A percentile compares a stretch with the other conserved stretches of the same genome.
Conservation (phyloP, 2,329 filamentous ascomycete genomes). For the Sphaerulina musiva region DNA sequence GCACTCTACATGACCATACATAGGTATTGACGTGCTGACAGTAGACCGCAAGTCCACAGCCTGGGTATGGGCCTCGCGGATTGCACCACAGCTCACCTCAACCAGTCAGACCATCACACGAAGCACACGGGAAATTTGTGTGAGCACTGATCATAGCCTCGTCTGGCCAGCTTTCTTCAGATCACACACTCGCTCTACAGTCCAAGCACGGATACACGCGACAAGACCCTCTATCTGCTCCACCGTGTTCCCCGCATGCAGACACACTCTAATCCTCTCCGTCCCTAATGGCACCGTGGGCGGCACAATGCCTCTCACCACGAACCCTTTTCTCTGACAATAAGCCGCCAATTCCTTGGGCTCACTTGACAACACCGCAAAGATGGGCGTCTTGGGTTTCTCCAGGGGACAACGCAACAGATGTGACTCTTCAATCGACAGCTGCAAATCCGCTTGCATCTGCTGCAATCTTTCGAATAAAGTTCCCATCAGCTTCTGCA, state of each 20-base stretch:
- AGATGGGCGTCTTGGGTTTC: constrained; percentile 55
- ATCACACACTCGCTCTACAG: constrained; percentile 21
- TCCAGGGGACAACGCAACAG: constrained; percentile 30
- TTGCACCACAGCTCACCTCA: background rate
- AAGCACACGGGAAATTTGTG: background rate
- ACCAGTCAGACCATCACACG: background rate
- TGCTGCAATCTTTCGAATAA: constrained; percentile 42
- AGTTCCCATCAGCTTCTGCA: constrained; percentile 44
- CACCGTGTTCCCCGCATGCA: constrained; percentile 60
- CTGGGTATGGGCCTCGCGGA: background rate
- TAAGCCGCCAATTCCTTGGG: constrained; percentile 54
- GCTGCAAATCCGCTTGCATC: constrained; percentile 30
- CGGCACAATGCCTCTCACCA: constrained; percentile 60
- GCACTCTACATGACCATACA: background rate
- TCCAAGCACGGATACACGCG: constrained; percentile 46
- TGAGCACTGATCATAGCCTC: background rate
- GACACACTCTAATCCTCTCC: constrained; percentile 59
- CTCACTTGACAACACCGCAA: constrained; percentile 53
- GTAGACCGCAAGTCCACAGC: background rate
- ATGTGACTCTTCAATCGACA: constrained; percentile 24
- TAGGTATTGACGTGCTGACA: background rate
- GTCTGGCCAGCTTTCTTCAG: constrained; percentile 5
- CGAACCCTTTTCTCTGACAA: constrained; percentile 54
- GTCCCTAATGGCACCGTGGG: constrained; percentile 60
- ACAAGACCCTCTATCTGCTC: constrained; percentile 52